A percentile compares a stretch with the other conserved stretches of the same genome.
Evolutionary conservation across 352 stramenopile genomes (phyloP).

Genomic region (Thraustotheca clavata): DNA sequence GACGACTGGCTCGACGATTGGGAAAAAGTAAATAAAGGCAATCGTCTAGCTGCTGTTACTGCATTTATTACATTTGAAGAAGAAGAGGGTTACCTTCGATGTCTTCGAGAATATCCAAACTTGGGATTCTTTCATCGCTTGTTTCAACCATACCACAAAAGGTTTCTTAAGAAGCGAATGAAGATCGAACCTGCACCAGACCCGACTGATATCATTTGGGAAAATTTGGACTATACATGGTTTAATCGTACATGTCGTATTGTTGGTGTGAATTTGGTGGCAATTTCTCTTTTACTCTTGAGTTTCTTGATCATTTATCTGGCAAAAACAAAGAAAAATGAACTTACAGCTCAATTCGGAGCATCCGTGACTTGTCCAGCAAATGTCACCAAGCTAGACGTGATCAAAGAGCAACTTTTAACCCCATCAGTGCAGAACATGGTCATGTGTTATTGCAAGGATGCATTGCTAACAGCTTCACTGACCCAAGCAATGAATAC

Average conservation of each 20-base stretch:
- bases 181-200: slow-evolving; percentile 60
- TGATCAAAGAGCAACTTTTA: slow-evolving; percentile 58
- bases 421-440: slow-evolving; percentile 49
- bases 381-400: slow-evolving; percentile 45
- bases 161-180: slow-evolving; percentile 59
- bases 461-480: slow-evolving; percentile 37
- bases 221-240: slow-evolving; percentile 67
- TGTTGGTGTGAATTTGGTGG: slow-evolving; percentile 54
- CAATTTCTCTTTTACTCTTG: slow-evolving; percentile 50
- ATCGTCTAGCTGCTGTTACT: slow-evolving; percentile 46
- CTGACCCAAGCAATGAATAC: slow-evolving; percentile 56
- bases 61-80: slow-evolving; percentile 82
- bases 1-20: slow-evolving; percentile 40
- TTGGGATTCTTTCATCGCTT: slow-evolving; percentile 60
- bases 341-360: slow-evolving; percentile 60
- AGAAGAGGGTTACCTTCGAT: slow-evolving; percentile 70
- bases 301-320: slow-evolving; percentile 72
- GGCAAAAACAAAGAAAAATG: slow-evolving; percentile 63
- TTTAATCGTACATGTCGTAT: slow-evolving; percentile 52
- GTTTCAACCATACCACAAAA: slow-evolving; percentile 56
- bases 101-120: slow-evolving; percentile 65
- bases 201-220: slow-evolving; percentile 79
- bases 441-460: slow-evolving; percentile 76
- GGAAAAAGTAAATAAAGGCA: slow-evolving; percentile 28
- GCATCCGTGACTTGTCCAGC: slow-evolving; percentile 48